Percentiles rank a stretch among this genome's conserved stretches.
phyloP scores from a whole-genome alignment of 1,284 basidiomycete genomes.

The Ustilago cynodontis region DNA sequence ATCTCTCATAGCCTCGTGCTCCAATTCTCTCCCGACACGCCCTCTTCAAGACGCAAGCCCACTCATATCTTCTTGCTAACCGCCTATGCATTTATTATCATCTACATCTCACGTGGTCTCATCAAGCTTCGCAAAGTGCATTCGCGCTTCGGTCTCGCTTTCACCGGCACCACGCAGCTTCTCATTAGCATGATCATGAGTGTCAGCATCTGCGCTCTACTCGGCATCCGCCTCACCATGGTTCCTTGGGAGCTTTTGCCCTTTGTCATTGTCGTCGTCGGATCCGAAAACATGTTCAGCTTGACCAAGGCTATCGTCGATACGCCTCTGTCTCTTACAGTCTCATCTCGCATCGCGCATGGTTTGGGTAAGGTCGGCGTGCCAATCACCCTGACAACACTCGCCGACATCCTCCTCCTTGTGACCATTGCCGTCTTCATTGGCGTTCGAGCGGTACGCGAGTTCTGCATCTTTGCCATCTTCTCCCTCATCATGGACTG shows the following conservation, averaged over 20 bases:
- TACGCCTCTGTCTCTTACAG: conserved; percentile 88
- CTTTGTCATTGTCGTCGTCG: conserved; percentile 93
- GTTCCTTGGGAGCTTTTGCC: conserved; percentile 89
- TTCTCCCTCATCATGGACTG: conserved; percentile 95
- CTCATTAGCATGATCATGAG: conserved; percentile 91
- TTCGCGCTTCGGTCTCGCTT: conserved; percentile 88
- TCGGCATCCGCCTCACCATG: conserved; percentile 85
- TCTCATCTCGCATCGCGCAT: conserved; percentile 90
- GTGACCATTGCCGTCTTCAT: conserved; percentile 83
- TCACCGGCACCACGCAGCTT: conserved; percentile 92
- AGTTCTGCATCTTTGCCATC: conserved; percentile 93
- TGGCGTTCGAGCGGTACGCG: conserved; percentile 81
- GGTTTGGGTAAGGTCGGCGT: conserved; percentile 88
- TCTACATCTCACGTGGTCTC: conserved; percentile 83
- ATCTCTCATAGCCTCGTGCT: conserved; percentile 54
- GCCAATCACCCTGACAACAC: conserved; percentile 90
- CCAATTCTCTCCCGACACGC: conserved; percentile 52
- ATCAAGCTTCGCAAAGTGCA: conserved; percentile 76
- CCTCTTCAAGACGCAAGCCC: conserved; percentile 33
- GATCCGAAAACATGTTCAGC: conserved; percentile 96
- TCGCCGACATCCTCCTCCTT: conserved; percentile 85
- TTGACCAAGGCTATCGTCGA: conserved; percentile 88
- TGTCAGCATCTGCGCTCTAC: conserved; percentile 87
- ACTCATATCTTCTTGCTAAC: conserved; percentile 76
- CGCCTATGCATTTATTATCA: conserved; percentile 83